A percentile compares a stretch with the other conserved stretches of the same genome.
Evolutionary conservation across 768 basidiomycete species (phyloP).

Genomic region (Crucibulum laeve): DNA sequence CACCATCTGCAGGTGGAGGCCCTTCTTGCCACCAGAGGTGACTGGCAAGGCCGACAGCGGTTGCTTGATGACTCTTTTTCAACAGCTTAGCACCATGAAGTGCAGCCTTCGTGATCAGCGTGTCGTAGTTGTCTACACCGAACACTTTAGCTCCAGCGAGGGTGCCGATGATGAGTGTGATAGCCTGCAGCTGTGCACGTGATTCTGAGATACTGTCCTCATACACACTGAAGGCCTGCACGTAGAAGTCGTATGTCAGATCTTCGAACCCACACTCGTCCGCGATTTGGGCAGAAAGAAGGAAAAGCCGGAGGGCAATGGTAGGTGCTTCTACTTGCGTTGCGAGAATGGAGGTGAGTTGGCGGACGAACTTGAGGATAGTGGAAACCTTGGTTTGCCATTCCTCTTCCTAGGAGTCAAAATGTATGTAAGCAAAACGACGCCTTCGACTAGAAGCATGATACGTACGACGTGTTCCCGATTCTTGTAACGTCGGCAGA

Average conservation of each 20-base stretch:
- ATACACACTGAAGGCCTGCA: slow-evolving; percentile 96
- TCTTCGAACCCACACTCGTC: slow-evolving; percentile 96
- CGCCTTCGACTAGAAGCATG: not conserved
- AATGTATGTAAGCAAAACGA: not conserved
- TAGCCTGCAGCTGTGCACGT: slow-evolving; percentile 94
- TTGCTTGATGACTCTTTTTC: slow-evolving; percentile 98
- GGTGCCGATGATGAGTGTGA: slow-evolving; percentile 90
- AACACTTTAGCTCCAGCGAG: slow-evolving; percentile 90
- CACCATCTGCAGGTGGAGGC: slow-evolving; percentile 34
- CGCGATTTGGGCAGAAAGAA: slow-evolving; percentile 91
- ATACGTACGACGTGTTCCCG: slow-evolving; percentile 64
- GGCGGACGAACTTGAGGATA: slow-evolving; percentile 92
- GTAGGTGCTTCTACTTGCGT: slow-evolving; percentile 89
- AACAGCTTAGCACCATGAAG: slow-evolving; percentile 92
- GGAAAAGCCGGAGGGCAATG: slow-evolving; percentile 92
- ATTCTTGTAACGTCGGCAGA: slow-evolving; percentile 88
- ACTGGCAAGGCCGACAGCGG: slow-evolving; percentile 90
- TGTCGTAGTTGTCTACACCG: slow-evolving; percentile 93
- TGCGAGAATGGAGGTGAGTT: slow-evolving; percentile 88
- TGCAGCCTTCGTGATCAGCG: slow-evolving; percentile 97
- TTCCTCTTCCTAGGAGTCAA: slow-evolving; percentile 61
- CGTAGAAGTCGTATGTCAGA: slow-evolving; percentile 95
- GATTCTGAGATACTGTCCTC: slow-evolving; percentile 97
- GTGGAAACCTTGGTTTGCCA: slow-evolving; percentile 84
- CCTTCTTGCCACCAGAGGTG: slow-evolving; percentile 98